Conservation (phyloP, 2,329 filamentous ascomycete species). For the Penicillium sp. region DNA sequence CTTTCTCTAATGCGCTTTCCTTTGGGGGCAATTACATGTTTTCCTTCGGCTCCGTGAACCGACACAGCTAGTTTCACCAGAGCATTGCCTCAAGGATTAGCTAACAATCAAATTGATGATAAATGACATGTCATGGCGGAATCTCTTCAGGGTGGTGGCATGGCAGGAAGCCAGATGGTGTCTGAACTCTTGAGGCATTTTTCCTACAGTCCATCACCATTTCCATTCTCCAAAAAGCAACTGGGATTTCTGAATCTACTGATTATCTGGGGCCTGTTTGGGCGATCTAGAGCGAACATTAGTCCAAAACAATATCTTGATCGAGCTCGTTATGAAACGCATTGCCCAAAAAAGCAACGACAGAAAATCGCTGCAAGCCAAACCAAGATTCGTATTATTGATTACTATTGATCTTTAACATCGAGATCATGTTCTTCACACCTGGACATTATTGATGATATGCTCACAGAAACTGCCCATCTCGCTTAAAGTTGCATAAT, state of each 20-base stretch:
- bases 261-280: neutral
- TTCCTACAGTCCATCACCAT: no score
- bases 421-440: neutral
- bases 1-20: conserved; percentile 23
- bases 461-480: neutral
- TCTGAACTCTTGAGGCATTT: no score
- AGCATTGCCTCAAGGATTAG: no score
- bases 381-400: neutral
- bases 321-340: no score
- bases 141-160: no score
- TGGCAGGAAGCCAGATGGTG: no score
- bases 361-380: no score
- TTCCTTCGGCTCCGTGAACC: neutral
- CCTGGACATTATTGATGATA: neutral
- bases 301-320: neutral
- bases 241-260: neutral
- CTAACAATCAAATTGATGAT: no score
- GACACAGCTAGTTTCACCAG: neutral
- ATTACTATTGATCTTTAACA: neutral
- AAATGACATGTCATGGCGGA: no score
- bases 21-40: neutral
- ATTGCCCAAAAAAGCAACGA: neutral
- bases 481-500: neutral
- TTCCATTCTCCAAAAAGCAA: no score
- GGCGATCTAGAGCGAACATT: no score